phyloP scores from a whole-genome alignment of 2,329 filamentous ascomycete genomes.

The Xylogone sp. region DNA sequence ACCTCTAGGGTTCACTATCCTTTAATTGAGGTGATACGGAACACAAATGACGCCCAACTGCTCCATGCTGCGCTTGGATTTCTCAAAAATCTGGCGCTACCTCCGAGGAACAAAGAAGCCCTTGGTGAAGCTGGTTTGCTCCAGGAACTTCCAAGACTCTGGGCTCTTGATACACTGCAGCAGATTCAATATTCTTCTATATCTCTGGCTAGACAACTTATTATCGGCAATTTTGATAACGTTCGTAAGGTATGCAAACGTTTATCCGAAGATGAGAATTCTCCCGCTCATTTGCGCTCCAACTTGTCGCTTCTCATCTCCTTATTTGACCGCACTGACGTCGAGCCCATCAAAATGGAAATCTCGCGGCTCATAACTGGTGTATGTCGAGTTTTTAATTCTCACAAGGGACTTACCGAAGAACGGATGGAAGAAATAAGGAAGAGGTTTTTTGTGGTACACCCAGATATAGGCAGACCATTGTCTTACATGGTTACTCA shows the following conservation, averaged over 20 bases:
- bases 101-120: slow-evolving; percentile 46
- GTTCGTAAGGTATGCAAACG: slow-evolving; percentile 45
- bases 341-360: slow-evolving; percentile 56
- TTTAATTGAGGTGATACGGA: slow-evolving; percentile 41
- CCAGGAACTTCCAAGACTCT: slow-evolving; percentile 49
- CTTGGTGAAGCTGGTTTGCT: slow-evolving; percentile 45
- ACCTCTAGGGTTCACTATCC: slow-evolving; percentile 39
- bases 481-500: slow-evolving; percentile 53
- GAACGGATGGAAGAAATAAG: slow-evolving; percentile 31
- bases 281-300: slow-evolving; percentile 28
- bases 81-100: slow-evolving; percentile 62
- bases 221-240: slow-evolving; percentile 50
- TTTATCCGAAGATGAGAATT: slow-evolving; percentile 32
- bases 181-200: slow-evolving; percentile 59
- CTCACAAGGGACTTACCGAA: slow-evolving; percentile 24
- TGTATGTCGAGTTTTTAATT: slow-evolving; percentile 53
- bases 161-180: slow-evolving; percentile 47
- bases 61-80: slow-evolving; percentile 56
- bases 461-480: slow-evolving; percentile 27
- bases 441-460: slow-evolving; percentile 24
- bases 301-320: slow-evolving; percentile 35
- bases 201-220: slow-evolving; percentile 53
- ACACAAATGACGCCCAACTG: slow-evolving; percentile 44
- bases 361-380: slow-evolving; percentile 50
- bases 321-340: slow-evolving; percentile 40